Evolutionary conservation across 1,284 basidiomycete genomes (phyloP), one percentile per base, ranked within the genome.

Genomic region (Singerocomus rubriflavus): DNA sequence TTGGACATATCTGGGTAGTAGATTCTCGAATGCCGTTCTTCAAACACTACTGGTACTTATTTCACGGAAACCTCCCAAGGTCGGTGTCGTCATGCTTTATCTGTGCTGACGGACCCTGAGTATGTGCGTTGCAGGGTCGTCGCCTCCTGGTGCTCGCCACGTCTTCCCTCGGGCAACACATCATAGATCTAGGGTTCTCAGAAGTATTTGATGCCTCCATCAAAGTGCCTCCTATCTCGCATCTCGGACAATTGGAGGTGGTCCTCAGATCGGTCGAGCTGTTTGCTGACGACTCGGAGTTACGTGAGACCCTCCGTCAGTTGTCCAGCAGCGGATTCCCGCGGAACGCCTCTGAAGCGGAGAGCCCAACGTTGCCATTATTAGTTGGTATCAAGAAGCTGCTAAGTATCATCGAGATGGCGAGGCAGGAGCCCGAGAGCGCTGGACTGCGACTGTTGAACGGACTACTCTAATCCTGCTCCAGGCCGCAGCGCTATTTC

Each of bases 1-100:
- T 59, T 99, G 93, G 89, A 95, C 95, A n/a, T 93, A 95, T 5
- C 91, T 99, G 71, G 96, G 96, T 2, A 93, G 91, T 13, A 80
- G 95, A 46, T 99, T 98, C 76, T 97, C 93, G 3, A 99, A 99
- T 67, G 78, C 87, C 12, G 92, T 99, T 10, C 75, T 99, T 32
- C 97, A 99, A 71, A 81, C 95, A 0, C 73, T 99, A 14, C 78
- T 98, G 45, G 95, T 99, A 0, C 76, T 99, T 29, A 82, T 99
- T 55, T 84, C 84, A 51, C 88, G 91, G 60, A 80, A 91, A 57
- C 97, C 97, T 43, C 97, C 97, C 1, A 98, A 98, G 79, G 91
- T 91, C 57, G 44, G 73, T 60, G 25, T 14, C 14, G 30, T 30
- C 37, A 13, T 5, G n/a, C 40, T 14, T 16, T 6, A 39, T 38